Base-by-base conservation (phyloP, 2,329 filamentous ascomycete genomes). In the Penicillium sp. region DNA sequence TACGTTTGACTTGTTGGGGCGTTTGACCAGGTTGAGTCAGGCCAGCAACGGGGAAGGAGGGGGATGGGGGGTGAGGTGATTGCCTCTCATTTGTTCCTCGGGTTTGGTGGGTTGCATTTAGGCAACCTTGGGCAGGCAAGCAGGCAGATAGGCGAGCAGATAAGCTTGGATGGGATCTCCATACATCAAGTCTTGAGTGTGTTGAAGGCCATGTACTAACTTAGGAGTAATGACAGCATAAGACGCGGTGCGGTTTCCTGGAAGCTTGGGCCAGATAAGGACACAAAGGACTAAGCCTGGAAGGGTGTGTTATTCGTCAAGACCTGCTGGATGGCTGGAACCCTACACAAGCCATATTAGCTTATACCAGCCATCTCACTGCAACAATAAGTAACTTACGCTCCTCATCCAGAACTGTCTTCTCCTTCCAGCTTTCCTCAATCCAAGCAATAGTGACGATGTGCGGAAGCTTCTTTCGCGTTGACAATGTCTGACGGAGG, bases 371-470 rank as follows among this genome's bases (percentile, higher is more conserved):
- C 44, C 17, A 15, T 38, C 45, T 53, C 2, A 2, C 17, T 56
- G 26, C 29, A 48, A 7, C 15, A 13, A 41, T 0, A 2, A 15
- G 56, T 11, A 11, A 45, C 75, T 65, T 70, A 79, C 80, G 77
- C 70, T 94, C 91, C 78, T 97, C 94, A 67, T 96, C 92, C 51
- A 97, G 75, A 64, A 91, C 71, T 0, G 92, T 96, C 66, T 83
- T 84, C 74, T 94, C 91, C 62, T 82, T 82, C 92, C 93, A 97
- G 70, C 91, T 91, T 56, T 90, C 88, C 55, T 89, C 84, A 0
- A 97, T 78, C 95, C 95, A 99, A 15, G 82, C 81, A 9, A 83
- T 75, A 0, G 80, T 85, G 2, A 97, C 90, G 7, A 94, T 77
- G 66, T 91, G 83, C 0, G 93, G 91, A 41, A 93, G 76, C 51